Percentiles rank a stretch among this genome's conserved stretches.
phyloP scores from a whole-genome alignment of 2,329 filamentous ascomycete species.

The Penicillium sp. region DNA sequence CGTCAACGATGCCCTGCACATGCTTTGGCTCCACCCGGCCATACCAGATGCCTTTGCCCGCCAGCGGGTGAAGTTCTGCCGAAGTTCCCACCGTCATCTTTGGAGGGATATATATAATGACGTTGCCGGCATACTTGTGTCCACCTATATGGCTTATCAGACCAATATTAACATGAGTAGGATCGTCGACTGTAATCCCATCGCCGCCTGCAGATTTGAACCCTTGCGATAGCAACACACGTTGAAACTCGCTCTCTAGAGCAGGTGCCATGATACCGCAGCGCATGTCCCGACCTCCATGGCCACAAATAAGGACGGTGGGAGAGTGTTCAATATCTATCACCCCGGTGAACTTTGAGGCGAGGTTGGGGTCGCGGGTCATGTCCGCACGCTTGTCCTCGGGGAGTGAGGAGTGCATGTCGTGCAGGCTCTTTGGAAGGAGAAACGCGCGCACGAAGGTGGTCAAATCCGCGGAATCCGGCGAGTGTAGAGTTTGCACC shows the following conservation, averaged over 20 bases:
- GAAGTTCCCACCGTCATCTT: slow-evolving; percentile 26
- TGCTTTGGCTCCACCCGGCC: slow-evolving; percentile 79
- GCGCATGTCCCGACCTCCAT: slow-evolving; percentile 74
- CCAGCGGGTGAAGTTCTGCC: slow-evolving; percentile 33
- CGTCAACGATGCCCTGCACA: slow-evolving; percentile 83
- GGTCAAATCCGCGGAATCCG: slow-evolving; percentile 33
- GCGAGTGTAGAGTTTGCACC: slow-evolving; percentile 53
- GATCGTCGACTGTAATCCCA: slow-evolving; percentile 26
- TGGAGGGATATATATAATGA: slow-evolving; percentile 71
- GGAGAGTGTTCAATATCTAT: slow-evolving; percentile 59
- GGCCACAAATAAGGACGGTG: slow-evolving; percentile 77
- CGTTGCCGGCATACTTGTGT: slow-evolving; percentile 92
- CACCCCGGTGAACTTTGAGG: slow-evolving; percentile 56
- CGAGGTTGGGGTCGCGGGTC: slow-evolving; percentile 51
- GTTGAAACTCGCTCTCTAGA: slow-evolving; percentile 67
- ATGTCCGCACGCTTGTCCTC: slow-evolving; percentile 29
- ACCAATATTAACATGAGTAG: slow-evolving; percentile 40
- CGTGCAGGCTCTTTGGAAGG: slow-evolving; percentile 36
- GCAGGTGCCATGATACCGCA: slow-evolving; percentile 79
- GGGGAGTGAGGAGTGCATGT: slow-evolving; percentile 34
- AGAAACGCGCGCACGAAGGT: slow-evolving; percentile 47
- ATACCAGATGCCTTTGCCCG: slow-evolving; percentile 68
- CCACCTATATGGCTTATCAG: slow-evolving; percentile 81
- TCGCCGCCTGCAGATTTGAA: slow-evolving; percentile 25
- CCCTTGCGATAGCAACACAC: slow-evolving; percentile 30